These are phyloP conservation scores for Colletotrichum sp. DNA, from an alignment of 2,329 filamentous ascomycete species.

Conservation along the genomic window DNA sequence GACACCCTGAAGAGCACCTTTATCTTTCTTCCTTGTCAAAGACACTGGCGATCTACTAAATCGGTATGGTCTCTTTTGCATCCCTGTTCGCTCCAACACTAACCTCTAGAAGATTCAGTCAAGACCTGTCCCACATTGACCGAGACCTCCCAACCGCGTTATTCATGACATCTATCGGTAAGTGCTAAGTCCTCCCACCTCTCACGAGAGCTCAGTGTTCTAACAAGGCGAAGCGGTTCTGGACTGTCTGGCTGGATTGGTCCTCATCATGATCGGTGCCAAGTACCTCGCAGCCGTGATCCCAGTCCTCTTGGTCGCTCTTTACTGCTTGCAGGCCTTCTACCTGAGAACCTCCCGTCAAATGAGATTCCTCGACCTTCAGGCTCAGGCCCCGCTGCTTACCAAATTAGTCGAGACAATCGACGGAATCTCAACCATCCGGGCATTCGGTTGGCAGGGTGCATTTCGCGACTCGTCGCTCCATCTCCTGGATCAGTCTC, in stretches of 20 bases:
- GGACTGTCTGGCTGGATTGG: neutral
- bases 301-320: constrained; percentile 35
- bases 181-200: neutral
- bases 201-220: no score
- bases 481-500: constrained; percentile 22
- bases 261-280: constrained; percentile 48
- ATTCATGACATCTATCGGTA: constrained; percentile 1
- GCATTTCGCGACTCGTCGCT: neutral
- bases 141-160: constrained; percentile 20
- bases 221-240: neutral
- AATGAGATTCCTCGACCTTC: constrained; percentile 58
- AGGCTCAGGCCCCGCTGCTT: constrained; percentile 53
- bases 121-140: constrained; percentile 29
- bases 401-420: constrained; percentile 43
- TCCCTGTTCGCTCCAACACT: neutral
- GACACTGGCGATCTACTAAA: constrained; percentile 24
- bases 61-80: neutral
- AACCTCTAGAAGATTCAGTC: constrained; percentile 22
- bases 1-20: neutral
- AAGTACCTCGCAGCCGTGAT: constrained; percentile 49
- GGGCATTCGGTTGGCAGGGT: constrained; percentile 28
- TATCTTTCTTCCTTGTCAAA: constrained; percentile 24
- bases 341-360: constrained; percentile 59
- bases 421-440: constrained; percentile 30
- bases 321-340: constrained; percentile 29